phyloP scores from a whole-genome alignment of 2,329 filamentous ascomycete species.

The Neophaeococcomyces aloes region DNA sequence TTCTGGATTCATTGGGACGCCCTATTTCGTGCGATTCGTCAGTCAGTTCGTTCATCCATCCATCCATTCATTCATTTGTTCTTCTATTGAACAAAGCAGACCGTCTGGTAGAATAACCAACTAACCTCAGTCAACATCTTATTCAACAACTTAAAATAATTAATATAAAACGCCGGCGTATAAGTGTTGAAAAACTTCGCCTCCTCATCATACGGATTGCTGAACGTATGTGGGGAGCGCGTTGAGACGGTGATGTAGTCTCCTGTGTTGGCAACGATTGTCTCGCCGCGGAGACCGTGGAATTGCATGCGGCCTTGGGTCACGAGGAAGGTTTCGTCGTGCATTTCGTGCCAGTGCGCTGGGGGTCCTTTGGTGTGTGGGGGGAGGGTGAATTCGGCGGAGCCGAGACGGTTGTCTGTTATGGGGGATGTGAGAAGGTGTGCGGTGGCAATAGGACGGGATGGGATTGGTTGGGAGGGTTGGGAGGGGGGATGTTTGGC shows the following conservation, averaged over 20 bases:
- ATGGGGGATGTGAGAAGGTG: neutral
- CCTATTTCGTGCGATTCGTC: neutral
- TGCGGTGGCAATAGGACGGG: neutral
- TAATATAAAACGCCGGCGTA: constrained; percentile 47
- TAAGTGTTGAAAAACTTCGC: constrained; percentile 48
- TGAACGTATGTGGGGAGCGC: constrained; percentile 46
- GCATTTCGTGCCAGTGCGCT: constrained; percentile 30
- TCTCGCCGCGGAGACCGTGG: constrained; percentile 18
- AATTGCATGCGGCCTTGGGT: constrained; percentile 26
- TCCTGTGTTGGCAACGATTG: constrained; percentile 33
- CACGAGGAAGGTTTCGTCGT: constrained; percentile 50
- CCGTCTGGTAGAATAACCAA: too few species aligned
- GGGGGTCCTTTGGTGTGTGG: constrained; percentile 19
- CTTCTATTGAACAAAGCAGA: too few species aligned
- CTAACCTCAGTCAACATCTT: constrained; percentile 36
- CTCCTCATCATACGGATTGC: constrained; percentile 44
- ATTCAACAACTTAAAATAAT: constrained; percentile 46
- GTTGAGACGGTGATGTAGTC: constrained; percentile 48
- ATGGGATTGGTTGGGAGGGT: too few species aligned
- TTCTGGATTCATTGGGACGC: constrained; percentile 18
- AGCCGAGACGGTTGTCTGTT: constrained; percentile 14
- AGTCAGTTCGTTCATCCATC: constrained; percentile 14
- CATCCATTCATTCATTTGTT: too few species aligned
- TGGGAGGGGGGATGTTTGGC: too few species aligned
- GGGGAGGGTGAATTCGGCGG: constrained; percentile 19